Percentiles rank a stretch among this genome's conserved stretches.
Evolutionary conservation across 1,284 basidiomycete species (phyloP).

Genomic region (Trichosporon sp.): DNA sequence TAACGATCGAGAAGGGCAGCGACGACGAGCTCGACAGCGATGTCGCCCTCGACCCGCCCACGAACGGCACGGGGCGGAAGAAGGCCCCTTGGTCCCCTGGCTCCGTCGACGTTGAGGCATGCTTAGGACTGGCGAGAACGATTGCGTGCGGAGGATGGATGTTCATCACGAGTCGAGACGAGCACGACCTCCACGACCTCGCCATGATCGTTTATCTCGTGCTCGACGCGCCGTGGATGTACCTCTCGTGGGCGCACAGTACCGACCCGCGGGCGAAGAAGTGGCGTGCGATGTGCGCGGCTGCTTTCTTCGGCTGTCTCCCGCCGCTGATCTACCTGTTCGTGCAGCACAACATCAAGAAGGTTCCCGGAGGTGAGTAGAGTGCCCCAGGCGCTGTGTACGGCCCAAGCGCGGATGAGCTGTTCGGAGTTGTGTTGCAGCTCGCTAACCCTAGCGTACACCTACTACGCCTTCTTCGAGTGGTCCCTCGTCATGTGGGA

Average conservation of each 20-base stretch:
- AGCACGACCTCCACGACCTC: slow-evolving; percentile 74
- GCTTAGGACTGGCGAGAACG: slow-evolving; percentile 71
- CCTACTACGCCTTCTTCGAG: slow-evolving; percentile 80
- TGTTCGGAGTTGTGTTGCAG: too few relatives aligned
- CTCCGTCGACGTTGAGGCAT: slow-evolving; percentile 58
- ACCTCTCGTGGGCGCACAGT: slow-evolving; percentile 64
- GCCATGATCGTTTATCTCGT: slow-evolving; percentile 85
- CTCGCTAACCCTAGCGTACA: slow-evolving; percentile 68
- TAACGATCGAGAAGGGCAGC: slow-evolving; percentile 5
- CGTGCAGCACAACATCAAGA: slow-evolving; percentile 77
- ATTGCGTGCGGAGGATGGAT: slow-evolving; percentile 76
- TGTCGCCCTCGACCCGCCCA: neutral
- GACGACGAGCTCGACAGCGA: slow-evolving; percentile 18
- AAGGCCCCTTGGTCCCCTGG: neutral
- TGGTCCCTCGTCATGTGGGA: slow-evolving; percentile 82
- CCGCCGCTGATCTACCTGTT: slow-evolving; percentile 80
- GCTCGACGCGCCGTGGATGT: slow-evolving; percentile 85
- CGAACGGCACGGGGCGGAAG: slow-evolving; percentile 7
- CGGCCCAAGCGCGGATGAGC: too few relatives aligned
- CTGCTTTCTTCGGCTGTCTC: slow-evolving; percentile 67
- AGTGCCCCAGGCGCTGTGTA: neutral
- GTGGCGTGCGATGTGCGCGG: slow-evolving; percentile 19
- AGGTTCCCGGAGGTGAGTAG: slow-evolving; percentile 71
- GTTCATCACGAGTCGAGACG: slow-evolving; percentile 68
- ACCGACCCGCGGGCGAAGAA: slow-evolving; percentile 23